Percentiles rank a stretch among this genome's conserved stretches.
Evolutionary conservation across 768 basidiomycete species (phyloP).

Genomic region (Guyanaporus albipodus): DNA sequence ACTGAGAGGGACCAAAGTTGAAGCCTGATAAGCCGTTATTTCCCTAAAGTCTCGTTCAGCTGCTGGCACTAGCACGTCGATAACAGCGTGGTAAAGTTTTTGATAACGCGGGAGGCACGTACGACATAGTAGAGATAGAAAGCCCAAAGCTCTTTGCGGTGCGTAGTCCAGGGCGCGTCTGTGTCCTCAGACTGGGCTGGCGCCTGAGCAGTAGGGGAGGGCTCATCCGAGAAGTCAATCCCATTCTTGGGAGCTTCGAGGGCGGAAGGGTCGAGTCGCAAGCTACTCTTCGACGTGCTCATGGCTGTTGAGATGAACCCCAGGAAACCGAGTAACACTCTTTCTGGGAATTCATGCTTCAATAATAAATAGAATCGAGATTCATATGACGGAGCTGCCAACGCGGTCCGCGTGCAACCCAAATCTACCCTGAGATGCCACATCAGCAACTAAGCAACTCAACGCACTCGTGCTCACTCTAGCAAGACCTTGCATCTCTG

Average conservation of each 20-base stretch:
- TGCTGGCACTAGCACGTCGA: neutral
- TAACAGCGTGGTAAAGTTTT: too few relatives aligned
- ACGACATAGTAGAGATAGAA: conserved; percentile 58
- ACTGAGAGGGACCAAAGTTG: conserved; percentile 72
- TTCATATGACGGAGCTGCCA: too few relatives aligned
- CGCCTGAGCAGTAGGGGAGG: too few relatives aligned
- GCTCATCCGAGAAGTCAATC: neutral
- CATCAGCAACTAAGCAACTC: too few relatives aligned
- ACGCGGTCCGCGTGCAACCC: too few relatives aligned
- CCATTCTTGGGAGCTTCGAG: neutral
- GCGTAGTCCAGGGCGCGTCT: conserved; percentile 32
- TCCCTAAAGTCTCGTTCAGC: conserved; percentile 35
- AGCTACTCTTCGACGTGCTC: neutral
- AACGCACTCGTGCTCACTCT: too few relatives aligned
- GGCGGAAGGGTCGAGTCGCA: neutral
- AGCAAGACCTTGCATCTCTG: too few relatives aligned
- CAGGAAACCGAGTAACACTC: too few relatives aligned
- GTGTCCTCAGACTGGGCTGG: neutral
- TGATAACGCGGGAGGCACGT: conserved; percentile 6
- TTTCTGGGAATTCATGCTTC: too few relatives aligned
- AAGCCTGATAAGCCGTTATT: conserved; percentile 67
- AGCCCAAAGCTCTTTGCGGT: conserved; percentile 50
- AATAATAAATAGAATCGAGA: too few relatives aligned
- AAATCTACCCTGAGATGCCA: too few relatives aligned
- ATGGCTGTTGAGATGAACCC: neutral